These are phyloP conservation scores for Prosopis cineraria DNA, from an alignment of 306 rosid species.

Conservation along the genomic window DNA sequence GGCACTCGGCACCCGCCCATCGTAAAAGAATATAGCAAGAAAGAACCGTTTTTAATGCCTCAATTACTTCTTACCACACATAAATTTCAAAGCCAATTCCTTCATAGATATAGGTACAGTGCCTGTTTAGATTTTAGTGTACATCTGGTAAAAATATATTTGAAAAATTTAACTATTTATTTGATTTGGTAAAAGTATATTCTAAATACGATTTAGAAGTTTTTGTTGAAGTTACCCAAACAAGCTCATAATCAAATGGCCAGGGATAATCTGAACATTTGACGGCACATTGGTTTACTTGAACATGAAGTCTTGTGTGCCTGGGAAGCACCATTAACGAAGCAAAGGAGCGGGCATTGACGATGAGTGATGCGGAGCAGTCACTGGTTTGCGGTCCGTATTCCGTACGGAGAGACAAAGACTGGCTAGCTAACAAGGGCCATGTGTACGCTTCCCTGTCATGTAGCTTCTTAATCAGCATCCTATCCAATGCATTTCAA, in stretches of 20 bases:
- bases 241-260: background rate
- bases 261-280: background rate
- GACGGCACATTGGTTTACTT: background rate
- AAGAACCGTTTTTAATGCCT: background rate
- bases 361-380: background rate
- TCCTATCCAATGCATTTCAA: background rate
- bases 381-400: background rate
- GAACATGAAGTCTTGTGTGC: background rate
- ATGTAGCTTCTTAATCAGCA: background rate
- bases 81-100: background rate
- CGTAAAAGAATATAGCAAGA: background rate
- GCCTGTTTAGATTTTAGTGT: no score
- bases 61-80: background rate
- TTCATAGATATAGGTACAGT: background rate
- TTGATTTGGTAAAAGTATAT: no score
- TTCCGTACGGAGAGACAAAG: constrained; percentile 8
- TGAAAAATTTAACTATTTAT: no score
- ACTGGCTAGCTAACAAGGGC: constrained; percentile 1
- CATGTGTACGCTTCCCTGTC: background rate
- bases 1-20: background rate
- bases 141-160: no score
- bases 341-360: background rate
- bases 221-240: no score
- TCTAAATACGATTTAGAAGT: no score
- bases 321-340: background rate